A percentile compares a stretch with the other conserved stretches of the same genome.
Evolutionary conservation across 768 basidiomycete genomes (phyloP).

Genomic region (Tricholoma furcatifolium): DNA sequence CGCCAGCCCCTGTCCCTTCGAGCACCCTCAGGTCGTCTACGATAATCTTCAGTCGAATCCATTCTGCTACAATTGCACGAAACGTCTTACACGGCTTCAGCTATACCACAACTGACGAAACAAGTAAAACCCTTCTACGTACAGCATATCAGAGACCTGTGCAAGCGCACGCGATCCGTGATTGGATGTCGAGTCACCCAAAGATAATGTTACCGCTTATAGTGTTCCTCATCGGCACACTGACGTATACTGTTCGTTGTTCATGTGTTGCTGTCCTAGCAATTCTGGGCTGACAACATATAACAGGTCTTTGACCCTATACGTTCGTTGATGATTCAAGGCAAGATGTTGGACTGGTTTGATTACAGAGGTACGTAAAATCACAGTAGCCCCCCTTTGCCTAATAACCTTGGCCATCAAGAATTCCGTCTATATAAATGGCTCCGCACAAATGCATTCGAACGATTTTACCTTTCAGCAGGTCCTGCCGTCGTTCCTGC

Average conservation of each 20-base stretch:
- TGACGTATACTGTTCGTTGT: slow-evolving; percentile 78
- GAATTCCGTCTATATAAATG: slow-evolving; percentile 76
- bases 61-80: slow-evolving; percentile 77
- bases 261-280: background rate
- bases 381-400: background rate
- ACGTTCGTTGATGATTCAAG: slow-evolving; percentile 78
- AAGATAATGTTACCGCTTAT: slow-evolving; percentile 77
- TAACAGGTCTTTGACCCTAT: slow-evolving; percentile 89
- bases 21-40: slow-evolving; percentile 66
- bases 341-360: slow-evolving; percentile 82
- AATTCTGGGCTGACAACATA: background rate
- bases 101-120: slow-evolving; percentile 15
- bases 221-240: slow-evolving; percentile 83
- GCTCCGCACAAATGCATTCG: slow-evolving; percentile 62
- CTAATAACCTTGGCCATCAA: slow-evolving; percentile 27
- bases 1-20: slow-evolving; percentile 59
- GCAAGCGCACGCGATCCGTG: slow-evolving; percentile 64
- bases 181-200: slow-evolving; percentile 87
- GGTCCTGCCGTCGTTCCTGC: slow-evolving; percentile 23
- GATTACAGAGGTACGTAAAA: slow-evolving; percentile 62
- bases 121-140: slow-evolving; percentile 47
- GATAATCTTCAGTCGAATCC: slow-evolving; percentile 59
- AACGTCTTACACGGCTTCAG: slow-evolving; percentile 69
- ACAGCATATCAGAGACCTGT: slow-evolving; percentile 62
- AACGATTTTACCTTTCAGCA: slow-evolving; percentile 32